These are phyloP conservation scores for Clonostachys solani DNA, from an alignment of 2,329 filamentous ascomycete genomes.

Conservation along the genomic window DNA sequence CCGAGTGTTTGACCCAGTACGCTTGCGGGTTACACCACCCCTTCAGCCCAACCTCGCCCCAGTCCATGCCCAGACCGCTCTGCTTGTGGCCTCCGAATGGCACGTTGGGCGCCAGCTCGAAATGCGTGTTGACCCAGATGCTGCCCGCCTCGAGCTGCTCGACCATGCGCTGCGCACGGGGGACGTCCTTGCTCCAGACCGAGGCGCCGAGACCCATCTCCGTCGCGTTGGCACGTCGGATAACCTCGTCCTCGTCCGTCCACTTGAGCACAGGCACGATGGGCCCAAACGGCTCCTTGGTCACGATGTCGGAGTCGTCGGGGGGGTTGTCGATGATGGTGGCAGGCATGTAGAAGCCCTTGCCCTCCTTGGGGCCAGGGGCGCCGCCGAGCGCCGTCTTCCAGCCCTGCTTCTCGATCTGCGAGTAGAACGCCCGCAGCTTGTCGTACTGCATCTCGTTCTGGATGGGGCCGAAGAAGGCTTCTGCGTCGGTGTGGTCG, in stretches of 20 bases:
- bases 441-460: conserved; percentile 61
- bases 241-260: conserved; percentile 55
- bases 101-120: no score
- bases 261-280: conserved; percentile 61
- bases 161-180: conserved; percentile 45
- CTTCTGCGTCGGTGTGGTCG: not conserved
- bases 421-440: conserved; percentile 45
- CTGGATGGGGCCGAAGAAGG: conserved; percentile 53
- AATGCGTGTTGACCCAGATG: conserved; percentile 51
- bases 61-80: no score
- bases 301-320: conserved; percentile 38
- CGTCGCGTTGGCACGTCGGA: conserved; percentile 48
- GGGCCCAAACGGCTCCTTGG: conserved; percentile 47
- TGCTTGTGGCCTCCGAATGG: no score
- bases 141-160: conserved; percentile 50
- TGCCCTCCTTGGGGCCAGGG: no score
- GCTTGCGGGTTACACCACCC: no score
- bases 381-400: not conserved
- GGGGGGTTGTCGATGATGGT: conserved; percentile 55
- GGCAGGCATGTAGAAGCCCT: conserved; percentile 49
- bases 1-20: no score
- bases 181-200: conserved; percentile 51
- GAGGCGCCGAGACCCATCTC: conserved; percentile 52
- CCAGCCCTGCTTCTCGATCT: conserved; percentile 20
- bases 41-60: no score